Evolutionary conservation across 1,284 basidiomycete species (phyloP).

Genomic region (Pseudozyma thailandica): DNA sequence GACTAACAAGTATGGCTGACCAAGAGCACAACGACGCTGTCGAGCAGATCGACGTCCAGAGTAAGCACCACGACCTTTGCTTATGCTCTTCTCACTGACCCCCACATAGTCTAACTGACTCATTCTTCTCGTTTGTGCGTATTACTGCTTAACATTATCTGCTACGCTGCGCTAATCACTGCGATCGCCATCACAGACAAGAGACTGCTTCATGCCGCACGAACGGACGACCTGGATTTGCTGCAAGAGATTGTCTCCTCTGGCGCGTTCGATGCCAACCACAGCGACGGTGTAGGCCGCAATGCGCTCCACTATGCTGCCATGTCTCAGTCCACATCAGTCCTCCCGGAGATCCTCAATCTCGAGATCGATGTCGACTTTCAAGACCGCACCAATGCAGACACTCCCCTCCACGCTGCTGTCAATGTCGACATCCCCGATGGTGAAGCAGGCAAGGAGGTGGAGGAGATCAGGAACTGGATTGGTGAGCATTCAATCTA

Average conservation of each 20-base stretch:
- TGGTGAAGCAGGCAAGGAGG: constrained; percentile 66
- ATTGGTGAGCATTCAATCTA: constrained; percentile 66
- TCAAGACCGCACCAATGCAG: constrained; percentile 77
- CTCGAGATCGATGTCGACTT: constrained; percentile 81
- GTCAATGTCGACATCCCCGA: constrained; percentile 70
- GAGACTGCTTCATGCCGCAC: constrained; percentile 56
- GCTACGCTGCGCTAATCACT: too few species aligned
- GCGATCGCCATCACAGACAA: constrained; percentile 50
- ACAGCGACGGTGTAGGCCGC: constrained; percentile 59
- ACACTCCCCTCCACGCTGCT: constrained; percentile 86
- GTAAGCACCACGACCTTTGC: constrained; percentile 15
- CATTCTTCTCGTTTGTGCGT: background rate
- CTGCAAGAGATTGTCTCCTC: constrained; percentile 53
- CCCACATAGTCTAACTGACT: background rate
- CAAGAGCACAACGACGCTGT: constrained; percentile 37
- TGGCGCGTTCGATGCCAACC: constrained; percentile 58
- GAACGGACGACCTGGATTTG: constrained; percentile 59
- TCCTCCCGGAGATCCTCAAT: constrained; percentile 61
- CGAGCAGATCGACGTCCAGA: constrained; percentile 48
- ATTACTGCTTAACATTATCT: too few species aligned
- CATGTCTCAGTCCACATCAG: constrained; percentile 45
- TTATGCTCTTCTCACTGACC: background rate
- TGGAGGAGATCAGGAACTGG: constrained; percentile 74
- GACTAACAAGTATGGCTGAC: constrained; percentile 28
- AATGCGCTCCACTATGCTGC: constrained; percentile 66